phyloP scores from a whole-genome alignment of 2,329 filamentous ascomycete genomes.

The Cladophialophora carrionii region DNA sequence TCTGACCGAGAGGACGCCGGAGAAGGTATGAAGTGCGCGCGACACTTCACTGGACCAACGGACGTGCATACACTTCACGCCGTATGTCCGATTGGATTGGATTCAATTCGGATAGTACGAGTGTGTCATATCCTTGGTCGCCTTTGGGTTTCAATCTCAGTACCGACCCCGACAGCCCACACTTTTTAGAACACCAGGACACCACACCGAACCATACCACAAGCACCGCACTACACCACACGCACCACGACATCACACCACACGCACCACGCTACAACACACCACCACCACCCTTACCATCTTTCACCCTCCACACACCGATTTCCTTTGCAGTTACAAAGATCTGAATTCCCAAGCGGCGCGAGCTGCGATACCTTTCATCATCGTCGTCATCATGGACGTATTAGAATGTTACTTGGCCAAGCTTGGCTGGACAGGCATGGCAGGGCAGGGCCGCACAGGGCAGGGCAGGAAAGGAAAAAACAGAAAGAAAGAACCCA shows the following conservation, averaged over 20 bases:
- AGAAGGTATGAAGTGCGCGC: conserved; percentile 27
- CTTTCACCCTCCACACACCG: not conserved
- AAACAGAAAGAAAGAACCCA: not conserved
- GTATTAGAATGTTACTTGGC: conserved; percentile 7
- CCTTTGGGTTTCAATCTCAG: not conserved
- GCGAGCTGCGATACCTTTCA: conserved; percentile 25
- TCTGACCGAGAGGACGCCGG: conserved; percentile 25
- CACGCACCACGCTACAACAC: not conserved
- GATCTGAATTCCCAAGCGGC: conserved; percentile 20
- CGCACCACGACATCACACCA: not conserved
- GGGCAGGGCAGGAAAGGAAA: conserved; percentile 8
- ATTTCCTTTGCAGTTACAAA: conserved; percentile 13
- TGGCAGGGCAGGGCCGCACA: not conserved
- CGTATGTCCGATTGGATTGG: not conserved
- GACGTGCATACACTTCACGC: no score
- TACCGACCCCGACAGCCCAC: not conserved
- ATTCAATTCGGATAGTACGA: no score
- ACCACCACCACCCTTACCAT: conserved; percentile 16
- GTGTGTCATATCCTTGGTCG: not conserved
- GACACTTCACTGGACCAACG: no score
- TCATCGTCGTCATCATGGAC: conserved; percentile 12
- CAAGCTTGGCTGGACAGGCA: not conserved
- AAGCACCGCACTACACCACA: not conserved
- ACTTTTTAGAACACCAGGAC: not conserved
- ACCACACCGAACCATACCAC: no score